phyloP scores from a whole-genome alignment of 371 early-diverging fungal species.

The Gilbertella persicaria region DNA sequence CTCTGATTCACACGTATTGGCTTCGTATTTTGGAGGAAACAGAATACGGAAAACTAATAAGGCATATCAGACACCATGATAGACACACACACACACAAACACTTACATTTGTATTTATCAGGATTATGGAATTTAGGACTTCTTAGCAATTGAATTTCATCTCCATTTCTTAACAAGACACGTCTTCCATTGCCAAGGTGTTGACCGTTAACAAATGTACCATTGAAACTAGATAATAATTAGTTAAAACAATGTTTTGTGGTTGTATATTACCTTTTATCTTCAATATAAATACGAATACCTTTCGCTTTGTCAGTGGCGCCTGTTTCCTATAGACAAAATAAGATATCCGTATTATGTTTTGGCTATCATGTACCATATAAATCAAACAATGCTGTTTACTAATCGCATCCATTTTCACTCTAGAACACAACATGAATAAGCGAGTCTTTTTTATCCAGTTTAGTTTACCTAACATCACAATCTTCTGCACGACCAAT shows the following conservation, averaged over 20 bases:
- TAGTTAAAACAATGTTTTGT: background rate
- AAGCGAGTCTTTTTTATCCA: background rate
- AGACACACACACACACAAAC: constrained; percentile 16
- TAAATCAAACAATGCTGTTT: constrained; percentile 78
- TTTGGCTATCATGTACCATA: constrained; percentile 48
- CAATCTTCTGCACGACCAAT: constrained; percentile 66
- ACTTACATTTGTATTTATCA: constrained; percentile 36
- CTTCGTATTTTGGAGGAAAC: constrained; percentile 25
- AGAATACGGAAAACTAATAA: constrained; percentile 26
- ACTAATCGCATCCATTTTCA: constrained; percentile 57
- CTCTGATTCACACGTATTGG: constrained; percentile 52
- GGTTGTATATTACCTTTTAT: constrained; percentile 28
- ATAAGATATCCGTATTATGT: background rate
- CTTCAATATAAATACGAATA: constrained; percentile 47
- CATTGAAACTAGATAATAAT: constrained; percentile 63
- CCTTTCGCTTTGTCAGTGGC: constrained; percentile 27
- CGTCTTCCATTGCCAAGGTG: constrained; percentile 48
- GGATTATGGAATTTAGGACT: constrained; percentile 14
- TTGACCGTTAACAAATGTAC: constrained; percentile 71
- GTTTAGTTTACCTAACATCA: constrained; percentile 54
- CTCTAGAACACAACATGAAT: constrained; percentile 14
- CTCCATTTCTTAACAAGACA: constrained; percentile 59
- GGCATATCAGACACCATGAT: no score
- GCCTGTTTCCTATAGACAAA: constrained; percentile 38
- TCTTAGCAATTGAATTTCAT: constrained; percentile 65